These are phyloP conservation scores for Podospora australis DNA, from an alignment of 495 filamentous ascomycete genomes.

Conservation along the genomic window DNA sequence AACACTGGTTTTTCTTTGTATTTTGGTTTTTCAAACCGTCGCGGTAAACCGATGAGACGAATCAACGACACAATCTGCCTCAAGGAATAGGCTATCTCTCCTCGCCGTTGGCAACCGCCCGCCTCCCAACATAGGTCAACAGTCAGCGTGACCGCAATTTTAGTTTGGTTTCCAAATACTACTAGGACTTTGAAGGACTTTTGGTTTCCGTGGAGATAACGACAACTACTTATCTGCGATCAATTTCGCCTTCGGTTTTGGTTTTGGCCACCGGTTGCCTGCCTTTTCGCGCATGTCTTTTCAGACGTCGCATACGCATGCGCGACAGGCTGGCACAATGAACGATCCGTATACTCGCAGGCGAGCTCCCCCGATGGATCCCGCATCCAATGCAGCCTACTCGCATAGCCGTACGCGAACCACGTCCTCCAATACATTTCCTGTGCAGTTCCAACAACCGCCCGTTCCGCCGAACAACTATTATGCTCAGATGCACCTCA, in stretches of 20 bases:
- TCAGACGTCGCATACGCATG: conserved; percentile 12
- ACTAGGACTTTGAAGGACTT: not conserved
- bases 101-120: no score
- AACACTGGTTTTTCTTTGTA: no score
- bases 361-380: conserved; percentile 32
- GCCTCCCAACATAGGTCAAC: not conserved
- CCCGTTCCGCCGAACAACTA: conserved; percentile 5
- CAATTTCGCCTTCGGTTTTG: not conserved
- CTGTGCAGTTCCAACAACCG: conserved; percentile 16
- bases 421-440: conserved; percentile 54
- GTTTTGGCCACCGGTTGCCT: not conserved
- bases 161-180: no score
- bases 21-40: no score
- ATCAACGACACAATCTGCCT: no score
- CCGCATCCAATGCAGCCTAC: conserved; percentile 26
- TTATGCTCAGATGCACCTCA: conserved; percentile 31
- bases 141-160: not conserved
- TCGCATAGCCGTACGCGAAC: conserved; percentile 51
- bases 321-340: conserved; percentile 16
- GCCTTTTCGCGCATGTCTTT: not conserved
- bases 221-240: not conserved
- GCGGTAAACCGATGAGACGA: no score
- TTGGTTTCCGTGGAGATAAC: conserved; percentile 5
- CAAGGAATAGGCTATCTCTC: no score
- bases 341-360: conserved; percentile 22